Conservation (phyloP, 176 grass and related monocot genomes). For the Avena insularis region DNA sequence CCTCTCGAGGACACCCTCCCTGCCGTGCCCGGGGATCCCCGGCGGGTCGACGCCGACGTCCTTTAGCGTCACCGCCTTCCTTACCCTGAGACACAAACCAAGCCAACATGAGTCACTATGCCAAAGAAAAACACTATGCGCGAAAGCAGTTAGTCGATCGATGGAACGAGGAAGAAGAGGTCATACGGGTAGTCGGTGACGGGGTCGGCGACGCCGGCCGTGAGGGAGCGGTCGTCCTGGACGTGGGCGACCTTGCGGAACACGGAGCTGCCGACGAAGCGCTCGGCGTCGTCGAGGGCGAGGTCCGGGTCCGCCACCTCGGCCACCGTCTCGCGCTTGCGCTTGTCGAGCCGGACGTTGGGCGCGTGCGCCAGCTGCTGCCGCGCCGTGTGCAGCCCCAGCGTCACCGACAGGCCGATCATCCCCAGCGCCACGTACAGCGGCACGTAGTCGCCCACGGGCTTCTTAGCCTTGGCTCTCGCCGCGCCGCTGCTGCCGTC, state of each 20-base stretch:
- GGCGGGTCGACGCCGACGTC: constrained; percentile 72
- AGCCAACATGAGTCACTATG: neutral
- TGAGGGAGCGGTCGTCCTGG: constrained; percentile 58
- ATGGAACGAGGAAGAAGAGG: too few relatives aligned
- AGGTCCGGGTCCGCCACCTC: constrained; percentile 75
- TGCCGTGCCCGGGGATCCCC: constrained; percentile 35
- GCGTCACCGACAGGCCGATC: constrained; percentile 47
- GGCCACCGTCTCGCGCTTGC: constrained; percentile 75
- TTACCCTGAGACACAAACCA: neutral
- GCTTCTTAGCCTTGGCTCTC: neutral
- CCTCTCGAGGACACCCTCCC: constrained; percentile 26
- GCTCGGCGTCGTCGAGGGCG: constrained; percentile 52
- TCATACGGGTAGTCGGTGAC: constrained; percentile 37
- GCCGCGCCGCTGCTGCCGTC: too few relatives aligned
- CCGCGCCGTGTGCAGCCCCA: constrained; percentile 68
- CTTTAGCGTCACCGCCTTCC: constrained; percentile 77
- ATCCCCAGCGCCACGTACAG: constrained; percentile 73
- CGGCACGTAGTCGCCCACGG: constrained; percentile 63
- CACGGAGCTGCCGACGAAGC: constrained; percentile 57
- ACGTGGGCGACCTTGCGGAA: constrained; percentile 82
- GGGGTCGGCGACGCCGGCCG: constrained; percentile 59
- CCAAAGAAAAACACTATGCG: neutral
- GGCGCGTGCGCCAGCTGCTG: constrained; percentile 79
- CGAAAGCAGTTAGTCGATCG: neutral
- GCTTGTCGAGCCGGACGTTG: constrained; percentile 85